Evolutionary conservation across 768 basidiomycete species (phyloP).

Genomic region (Coprinellus aureogranulatus): DNA sequence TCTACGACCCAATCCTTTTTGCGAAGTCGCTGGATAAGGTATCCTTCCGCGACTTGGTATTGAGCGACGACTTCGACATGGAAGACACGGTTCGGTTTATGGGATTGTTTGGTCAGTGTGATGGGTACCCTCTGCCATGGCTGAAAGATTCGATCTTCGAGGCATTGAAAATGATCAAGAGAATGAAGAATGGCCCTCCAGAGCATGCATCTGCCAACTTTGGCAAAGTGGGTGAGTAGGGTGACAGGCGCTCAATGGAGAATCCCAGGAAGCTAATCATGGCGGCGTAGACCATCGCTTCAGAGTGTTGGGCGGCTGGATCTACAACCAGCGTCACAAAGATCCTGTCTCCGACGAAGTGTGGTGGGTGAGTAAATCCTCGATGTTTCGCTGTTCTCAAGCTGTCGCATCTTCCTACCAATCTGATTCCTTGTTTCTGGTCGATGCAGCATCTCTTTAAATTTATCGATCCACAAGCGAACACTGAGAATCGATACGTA

Average conservation of each 20-base stretch:
- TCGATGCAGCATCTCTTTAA: conserved; percentile 12
- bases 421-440: too few species aligned
- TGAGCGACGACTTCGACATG: conserved; percentile 26
- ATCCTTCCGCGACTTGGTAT: conserved; percentile 30
- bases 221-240: conserved; percentile 2
- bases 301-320: conserved; percentile 28
- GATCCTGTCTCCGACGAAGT: conserved; percentile 23
- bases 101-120: conserved; percentile 2
- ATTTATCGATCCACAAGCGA: conserved; percentile 8
- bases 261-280: too few species aligned
- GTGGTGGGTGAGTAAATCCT: conserved; percentile 32
- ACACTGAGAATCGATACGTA: conserved; percentile 28
- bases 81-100: conserved; percentile 16
- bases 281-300: conserved; percentile 21
- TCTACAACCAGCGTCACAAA: conserved; percentile 23
- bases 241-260: too few species aligned
- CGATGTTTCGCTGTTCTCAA: too few species aligned
- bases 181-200: background rate
- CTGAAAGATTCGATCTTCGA: conserved; percentile 26
- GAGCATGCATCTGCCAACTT: background rate
- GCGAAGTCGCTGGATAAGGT: conserved; percentile 27
- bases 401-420: too few species aligned
- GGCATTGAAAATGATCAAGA: conserved; percentile 7
- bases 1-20: conserved; percentile 25
- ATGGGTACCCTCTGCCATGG: conserved; percentile 20